Evolutionary conservation across 768 basidiomycete species (phyloP).

Genomic region (Termitomyces sp.): DNA sequence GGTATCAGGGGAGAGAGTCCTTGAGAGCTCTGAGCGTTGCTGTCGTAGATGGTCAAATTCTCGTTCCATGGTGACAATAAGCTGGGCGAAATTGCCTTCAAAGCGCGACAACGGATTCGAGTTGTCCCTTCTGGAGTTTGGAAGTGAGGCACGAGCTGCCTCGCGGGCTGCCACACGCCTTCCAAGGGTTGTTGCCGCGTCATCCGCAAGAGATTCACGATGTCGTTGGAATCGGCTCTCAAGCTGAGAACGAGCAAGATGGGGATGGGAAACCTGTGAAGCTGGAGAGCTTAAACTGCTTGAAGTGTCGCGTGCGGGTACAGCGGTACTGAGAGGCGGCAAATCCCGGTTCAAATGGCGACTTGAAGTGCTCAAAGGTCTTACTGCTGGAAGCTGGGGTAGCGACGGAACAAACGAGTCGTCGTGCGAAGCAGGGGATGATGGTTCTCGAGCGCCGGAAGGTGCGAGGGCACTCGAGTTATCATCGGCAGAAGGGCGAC

Average conservation of each 20-base stretch:
- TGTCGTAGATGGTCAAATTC: constrained; percentile 26
- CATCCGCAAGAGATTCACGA: constrained; percentile 27
- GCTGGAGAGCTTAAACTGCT: not conserved
- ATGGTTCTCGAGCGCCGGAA: constrained; percentile 4
- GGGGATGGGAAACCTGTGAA: constrained; percentile 5
- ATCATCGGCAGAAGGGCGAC: constrained; percentile 28
- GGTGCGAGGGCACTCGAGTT: constrained; percentile 34
- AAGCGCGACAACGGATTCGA: constrained; percentile 16
- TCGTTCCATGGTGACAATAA: constrained; percentile 22
- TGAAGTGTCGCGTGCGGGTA: not conserved
- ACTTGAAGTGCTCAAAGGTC: not conserved
- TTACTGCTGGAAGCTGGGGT: not conserved
- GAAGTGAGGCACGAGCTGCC: constrained; percentile 25
- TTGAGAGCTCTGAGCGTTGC: constrained; percentile 19
- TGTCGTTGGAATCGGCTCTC: constrained; percentile 26
- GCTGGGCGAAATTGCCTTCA: constrained; percentile 10
- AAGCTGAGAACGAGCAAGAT: constrained; percentile 24
- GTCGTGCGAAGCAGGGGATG: not conserved
- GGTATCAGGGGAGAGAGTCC: constrained; percentile 5
- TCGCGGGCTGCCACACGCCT: constrained; percentile 40
- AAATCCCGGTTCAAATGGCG: constrained; percentile 2
- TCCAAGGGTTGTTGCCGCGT: constrained; percentile 37
- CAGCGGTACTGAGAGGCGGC: not conserved
- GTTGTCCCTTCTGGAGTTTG: constrained; percentile 3
- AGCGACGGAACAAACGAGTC: not conserved